phyloP scores from a whole-genome alignment of 768 basidiomycete species.

The Termitomyces sp. region DNA sequence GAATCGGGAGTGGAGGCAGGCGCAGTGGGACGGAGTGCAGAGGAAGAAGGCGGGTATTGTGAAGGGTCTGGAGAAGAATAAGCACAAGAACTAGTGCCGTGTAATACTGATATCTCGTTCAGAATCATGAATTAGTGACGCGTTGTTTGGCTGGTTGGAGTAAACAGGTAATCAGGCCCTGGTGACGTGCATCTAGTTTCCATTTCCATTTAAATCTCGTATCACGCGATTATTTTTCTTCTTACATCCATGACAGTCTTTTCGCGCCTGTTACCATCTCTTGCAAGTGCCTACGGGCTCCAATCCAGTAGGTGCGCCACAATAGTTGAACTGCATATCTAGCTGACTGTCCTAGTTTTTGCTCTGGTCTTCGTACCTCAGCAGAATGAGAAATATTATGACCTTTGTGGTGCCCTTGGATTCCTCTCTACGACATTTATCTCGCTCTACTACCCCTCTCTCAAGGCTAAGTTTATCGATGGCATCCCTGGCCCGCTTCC shows the following conservation, averaged over 20 bases:
- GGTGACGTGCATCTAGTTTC: background rate
- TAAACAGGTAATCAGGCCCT: background rate
- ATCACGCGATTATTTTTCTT: background rate
- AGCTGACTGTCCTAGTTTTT: constrained; percentile 20
- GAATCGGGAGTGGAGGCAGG: constrained; percentile 26
- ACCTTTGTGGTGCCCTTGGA: constrained; percentile 59
- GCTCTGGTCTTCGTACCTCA: constrained; percentile 61
- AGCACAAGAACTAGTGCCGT: background rate
- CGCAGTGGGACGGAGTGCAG: constrained; percentile 24
- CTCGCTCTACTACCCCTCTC: constrained; percentile 56
- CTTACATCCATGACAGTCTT: constrained; percentile 33
- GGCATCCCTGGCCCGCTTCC: constrained; percentile 12
- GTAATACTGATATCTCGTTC: background rate
- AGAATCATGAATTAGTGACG: background rate
- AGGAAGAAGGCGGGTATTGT: constrained; percentile 17
- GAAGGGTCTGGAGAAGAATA: background rate
- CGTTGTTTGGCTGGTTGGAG: background rate
- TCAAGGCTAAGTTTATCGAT: constrained; percentile 44
- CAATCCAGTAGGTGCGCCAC: constrained; percentile 38
- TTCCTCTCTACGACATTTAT: constrained; percentile 57
- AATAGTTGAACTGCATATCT: constrained; percentile 8
- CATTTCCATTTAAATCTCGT: background rate
- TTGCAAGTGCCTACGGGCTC: constrained; percentile 43
- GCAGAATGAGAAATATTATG: constrained; percentile 60
- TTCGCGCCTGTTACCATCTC: constrained; percentile 45